These are phyloP conservation scores for Cryptosporidium ubiquitum DNA, from an alignment of 169 alveolate species.

Conservation along the genomic window DNA sequence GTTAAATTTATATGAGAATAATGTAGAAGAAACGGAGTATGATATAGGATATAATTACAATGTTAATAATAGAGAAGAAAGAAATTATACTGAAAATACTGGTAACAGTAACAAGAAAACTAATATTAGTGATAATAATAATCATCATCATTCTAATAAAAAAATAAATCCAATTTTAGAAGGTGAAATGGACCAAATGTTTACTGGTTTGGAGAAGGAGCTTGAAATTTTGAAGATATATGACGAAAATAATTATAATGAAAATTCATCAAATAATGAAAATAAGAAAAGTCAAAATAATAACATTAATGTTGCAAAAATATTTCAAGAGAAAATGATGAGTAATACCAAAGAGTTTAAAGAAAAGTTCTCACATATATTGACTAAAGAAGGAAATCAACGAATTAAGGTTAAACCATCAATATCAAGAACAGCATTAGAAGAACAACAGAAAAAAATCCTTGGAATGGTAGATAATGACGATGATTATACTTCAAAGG, in stretches of 20 bases:
- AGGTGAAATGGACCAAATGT: conserved; percentile 21
- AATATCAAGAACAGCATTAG: conserved; percentile 57
- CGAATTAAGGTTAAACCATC: conserved; percentile 24
- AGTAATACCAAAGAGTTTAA: conserved; percentile 13
- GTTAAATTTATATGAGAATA: background rate
- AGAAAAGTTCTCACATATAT: background rate
- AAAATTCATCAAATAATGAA: background rate
- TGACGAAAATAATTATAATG: conserved; percentile 4
- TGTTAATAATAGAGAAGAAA: background rate
- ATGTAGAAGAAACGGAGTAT: background rate
- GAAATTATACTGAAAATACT: background rate
- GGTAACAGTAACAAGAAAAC: background rate
- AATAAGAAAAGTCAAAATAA: background rate
- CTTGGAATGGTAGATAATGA: background rate
- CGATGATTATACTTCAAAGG: conserved; percentile 23
- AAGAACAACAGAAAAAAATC: conserved; percentile 32
- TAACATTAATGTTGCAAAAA: background rate
- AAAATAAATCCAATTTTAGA: background rate
- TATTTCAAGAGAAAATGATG: conserved; percentile 15
- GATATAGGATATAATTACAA: background rate
- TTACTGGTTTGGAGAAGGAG: conserved; percentile 54
- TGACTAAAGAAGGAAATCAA: background rate
- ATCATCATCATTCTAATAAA: background rate
- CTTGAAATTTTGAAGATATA: conserved; percentile 37
- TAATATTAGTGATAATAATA: background rate